These are phyloP conservation scores for Rugonectria rugulosa DNA, from an alignment of 2,329 filamentous ascomycete genomes.

Conservation along the genomic window DNA sequence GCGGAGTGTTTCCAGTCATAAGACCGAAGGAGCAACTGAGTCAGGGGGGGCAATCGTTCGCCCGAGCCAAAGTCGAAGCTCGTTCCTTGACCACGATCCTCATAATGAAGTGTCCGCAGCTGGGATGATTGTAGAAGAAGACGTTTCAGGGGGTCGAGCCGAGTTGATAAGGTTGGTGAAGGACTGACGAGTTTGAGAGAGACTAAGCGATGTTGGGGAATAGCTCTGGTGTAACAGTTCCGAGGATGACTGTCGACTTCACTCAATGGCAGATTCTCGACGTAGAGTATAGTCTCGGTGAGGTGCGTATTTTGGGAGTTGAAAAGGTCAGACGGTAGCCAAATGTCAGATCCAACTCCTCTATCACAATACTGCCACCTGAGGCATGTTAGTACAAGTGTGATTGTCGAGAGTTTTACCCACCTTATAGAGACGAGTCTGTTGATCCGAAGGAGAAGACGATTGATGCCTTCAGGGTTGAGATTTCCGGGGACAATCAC, in stretches of 20 bases:
- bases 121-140: constrained; percentile 48
- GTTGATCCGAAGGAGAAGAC: constrained; percentile 45
- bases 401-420: not conserved
- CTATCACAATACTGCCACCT: constrained; percentile 51
- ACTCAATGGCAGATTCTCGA: constrained; percentile 52
- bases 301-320: constrained; percentile 40
- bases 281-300: constrained; percentile 44
- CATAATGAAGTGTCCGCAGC: constrained; percentile 51
- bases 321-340: constrained; percentile 51
- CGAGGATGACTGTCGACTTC: constrained; percentile 45
- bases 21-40: constrained; percentile 51
- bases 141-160: constrained; percentile 51
- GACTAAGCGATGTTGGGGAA: constrained; percentile 48
- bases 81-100: constrained; percentile 54
- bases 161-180: constrained; percentile 50
- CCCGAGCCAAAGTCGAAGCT: constrained; percentile 49
- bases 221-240: constrained; percentile 47
- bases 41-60: constrained; percentile 54
- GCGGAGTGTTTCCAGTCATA: constrained; percentile 58
- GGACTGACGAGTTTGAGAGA: constrained; percentile 52
- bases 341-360: constrained; percentile 36
- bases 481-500: constrained; percentile 51
- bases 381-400: constrained; percentile 20
- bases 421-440: constrained; percentile 52
- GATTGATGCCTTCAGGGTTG: constrained; percentile 45